Evolutionary conservation across 1,284 basidiomycete genomes (phyloP).

Genomic region (Malassezia cuniculi): DNA sequence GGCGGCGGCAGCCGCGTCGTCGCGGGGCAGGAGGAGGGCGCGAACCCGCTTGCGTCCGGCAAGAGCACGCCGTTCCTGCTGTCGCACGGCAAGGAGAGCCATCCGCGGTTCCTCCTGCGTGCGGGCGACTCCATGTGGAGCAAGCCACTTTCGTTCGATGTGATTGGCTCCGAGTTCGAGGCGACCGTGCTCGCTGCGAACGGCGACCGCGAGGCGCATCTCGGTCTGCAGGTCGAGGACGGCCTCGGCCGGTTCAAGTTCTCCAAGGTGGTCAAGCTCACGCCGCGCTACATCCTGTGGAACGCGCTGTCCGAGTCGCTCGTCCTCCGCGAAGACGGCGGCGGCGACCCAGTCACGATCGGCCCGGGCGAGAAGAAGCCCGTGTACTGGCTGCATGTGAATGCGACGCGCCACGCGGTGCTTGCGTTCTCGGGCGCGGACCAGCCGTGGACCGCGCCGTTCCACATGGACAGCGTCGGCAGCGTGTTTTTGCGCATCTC

Average conservation of each 20-base stretch:
- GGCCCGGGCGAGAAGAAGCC: slow-evolving; percentile 54
- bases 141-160: slow-evolving; percentile 54
- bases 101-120: slow-evolving; percentile 72
- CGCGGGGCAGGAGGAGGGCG: slow-evolving; percentile 57
- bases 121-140: slow-evolving; percentile 86
- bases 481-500: slow-evolving; percentile 62
- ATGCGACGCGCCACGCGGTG: slow-evolving; percentile 54
- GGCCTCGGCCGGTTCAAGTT: slow-evolving; percentile 85
- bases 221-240: slow-evolving; percentile 83
- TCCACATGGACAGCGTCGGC: slow-evolving; percentile 86
- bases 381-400: slow-evolving; percentile 58
- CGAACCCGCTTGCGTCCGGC: slow-evolving; percentile 40
- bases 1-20: slow-evolving; percentile 63
- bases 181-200: slow-evolving; percentile 60
- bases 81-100: slow-evolving; percentile 63
- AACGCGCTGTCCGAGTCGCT: slow-evolving; percentile 64
- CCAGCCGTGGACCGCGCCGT: slow-evolving; percentile 72
- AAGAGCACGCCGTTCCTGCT: slow-evolving; percentile 52
- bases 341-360: slow-evolving; percentile 46
- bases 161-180: slow-evolving; percentile 75
- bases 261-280: slow-evolving; percentile 80
- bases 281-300: slow-evolving; percentile 79
- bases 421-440: slow-evolving; percentile 73
- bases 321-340: slow-evolving; percentile 71
- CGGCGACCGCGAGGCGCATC: slow-evolving; percentile 64